Percentiles rank a stretch among this genome's conserved stretches.
These are phyloP conservation scores for Umbilicaria muhlenbergii DNA, from an alignment of 495 filamentous ascomycete genomes.

Conservation along the genomic window DNA sequence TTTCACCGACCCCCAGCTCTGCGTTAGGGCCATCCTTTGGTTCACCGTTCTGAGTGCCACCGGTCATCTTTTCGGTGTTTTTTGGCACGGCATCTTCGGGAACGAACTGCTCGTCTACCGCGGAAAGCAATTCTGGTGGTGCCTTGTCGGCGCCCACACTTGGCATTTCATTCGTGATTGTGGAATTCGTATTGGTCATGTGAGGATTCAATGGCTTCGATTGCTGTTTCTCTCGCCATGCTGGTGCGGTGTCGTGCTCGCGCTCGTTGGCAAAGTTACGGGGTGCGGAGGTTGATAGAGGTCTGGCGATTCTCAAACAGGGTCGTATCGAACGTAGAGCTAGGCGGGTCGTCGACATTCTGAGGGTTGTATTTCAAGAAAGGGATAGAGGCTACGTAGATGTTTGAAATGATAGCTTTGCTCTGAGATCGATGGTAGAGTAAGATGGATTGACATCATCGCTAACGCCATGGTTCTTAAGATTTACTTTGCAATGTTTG, in stretches of 20 bases:
- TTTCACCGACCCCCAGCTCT: slow-evolving; percentile 84
- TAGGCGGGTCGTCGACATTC: too few relatives aligned
- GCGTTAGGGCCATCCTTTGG: slow-evolving; percentile 30
- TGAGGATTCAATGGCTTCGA: slow-evolving; percentile 42
- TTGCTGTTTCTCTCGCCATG: slow-evolving; percentile 36
- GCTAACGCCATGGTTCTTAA: too few relatives aligned
- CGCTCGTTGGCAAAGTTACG: slow-evolving; percentile 8
- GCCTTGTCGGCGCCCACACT: slow-evolving; percentile 37
- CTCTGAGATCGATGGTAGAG: too few relatives aligned
- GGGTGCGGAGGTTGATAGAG: slow-evolving; percentile 7
- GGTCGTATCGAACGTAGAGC: too few relatives aligned
- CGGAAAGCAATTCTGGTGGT: slow-evolving; percentile 44
- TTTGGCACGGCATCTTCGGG: slow-evolving; percentile 44
- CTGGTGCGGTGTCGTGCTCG: slow-evolving; percentile 22
- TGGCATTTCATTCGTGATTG: slow-evolving; percentile 46
- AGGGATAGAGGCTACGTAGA: neutral
- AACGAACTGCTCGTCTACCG: slow-evolving; percentile 37
- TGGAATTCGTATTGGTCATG: slow-evolving; percentile 48
- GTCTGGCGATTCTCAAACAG: neutral
- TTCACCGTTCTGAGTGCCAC: slow-evolving; percentile 34
- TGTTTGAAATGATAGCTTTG: too few relatives aligned
- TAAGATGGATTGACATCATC: too few relatives aligned
- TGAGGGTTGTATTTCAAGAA: neutral
- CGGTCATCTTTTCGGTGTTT: slow-evolving; percentile 46
- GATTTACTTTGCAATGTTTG: too few relatives aligned